Evolutionary conservation across 2,329 filamentous ascomycete species (phyloP).

Genomic region (Clarireedia homoeocarpa): DNA sequence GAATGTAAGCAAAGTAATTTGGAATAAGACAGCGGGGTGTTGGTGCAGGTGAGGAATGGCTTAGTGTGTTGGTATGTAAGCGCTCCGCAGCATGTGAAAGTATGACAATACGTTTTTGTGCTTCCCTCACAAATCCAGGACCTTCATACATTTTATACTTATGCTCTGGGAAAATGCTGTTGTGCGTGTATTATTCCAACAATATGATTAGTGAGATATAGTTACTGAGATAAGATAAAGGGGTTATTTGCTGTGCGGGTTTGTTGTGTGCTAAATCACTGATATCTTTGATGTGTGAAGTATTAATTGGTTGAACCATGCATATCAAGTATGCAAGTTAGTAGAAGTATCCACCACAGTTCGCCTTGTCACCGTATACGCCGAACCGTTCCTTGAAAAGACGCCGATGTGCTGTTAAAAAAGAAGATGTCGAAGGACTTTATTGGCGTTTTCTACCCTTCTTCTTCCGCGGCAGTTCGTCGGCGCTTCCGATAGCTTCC

Average conservation of each 20-base stretch:
- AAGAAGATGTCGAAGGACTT: neutral
- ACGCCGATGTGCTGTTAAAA: neutral
- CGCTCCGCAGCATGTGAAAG: slow-evolving; percentile 3
- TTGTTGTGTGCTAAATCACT: slow-evolving; percentile 1
- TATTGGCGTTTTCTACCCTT: slow-evolving; percentile 19
- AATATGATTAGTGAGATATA: neutral
- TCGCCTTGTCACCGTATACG: neutral
- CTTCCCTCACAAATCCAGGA: neutral
- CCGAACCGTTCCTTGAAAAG: neutral
- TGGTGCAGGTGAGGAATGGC: neutral
- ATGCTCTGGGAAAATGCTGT: neutral
- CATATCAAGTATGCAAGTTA: slow-evolving; percentile 8
- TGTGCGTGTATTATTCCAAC: neutral
- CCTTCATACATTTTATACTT: neutral
- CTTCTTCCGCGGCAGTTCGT: slow-evolving; percentile 31
- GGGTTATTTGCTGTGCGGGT: neutral
- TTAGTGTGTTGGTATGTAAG: slow-evolving; percentile 6
- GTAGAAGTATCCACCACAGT: slow-evolving; percentile 1
- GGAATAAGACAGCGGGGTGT: neutral
- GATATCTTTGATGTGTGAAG: slow-evolving; percentile 7
- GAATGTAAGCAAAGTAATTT: slow-evolving; percentile 4
- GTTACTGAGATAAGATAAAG: slow-evolving; percentile 8
- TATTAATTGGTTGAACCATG: slow-evolving; percentile 7
- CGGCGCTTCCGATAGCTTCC: slow-evolving; percentile 33
- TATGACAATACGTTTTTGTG: neutral